phyloP scores from a whole-genome alignment of 305 asterid species.

The Plantago coronopus region DNA sequence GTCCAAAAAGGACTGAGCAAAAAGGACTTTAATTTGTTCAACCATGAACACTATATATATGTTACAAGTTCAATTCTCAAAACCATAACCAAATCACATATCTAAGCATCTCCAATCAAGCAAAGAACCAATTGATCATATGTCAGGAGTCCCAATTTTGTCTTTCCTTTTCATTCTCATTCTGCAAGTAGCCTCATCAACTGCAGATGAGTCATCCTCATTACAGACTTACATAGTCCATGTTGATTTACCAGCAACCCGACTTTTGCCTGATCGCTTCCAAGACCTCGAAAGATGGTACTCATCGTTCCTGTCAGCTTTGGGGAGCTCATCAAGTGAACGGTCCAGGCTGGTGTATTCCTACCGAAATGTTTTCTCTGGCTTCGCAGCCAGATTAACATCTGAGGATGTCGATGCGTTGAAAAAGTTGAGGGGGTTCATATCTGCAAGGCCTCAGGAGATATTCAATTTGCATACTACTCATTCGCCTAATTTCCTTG shows the following conservation, averaged over 20 bases:
- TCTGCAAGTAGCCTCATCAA: neutral
- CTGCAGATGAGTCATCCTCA: conserved; percentile 1
- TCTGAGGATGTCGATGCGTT: conserved; percentile 14
- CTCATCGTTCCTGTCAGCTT: conserved; percentile 15
- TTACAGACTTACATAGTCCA: conserved; percentile 20
- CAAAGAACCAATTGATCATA: neutral
- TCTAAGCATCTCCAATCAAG: neutral
- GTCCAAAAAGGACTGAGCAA: too few relatives aligned
- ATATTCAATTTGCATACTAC: conserved; percentile 20
- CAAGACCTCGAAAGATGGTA: conserved; percentile 21
- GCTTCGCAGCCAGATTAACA: conserved; percentile 22
- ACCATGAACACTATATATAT: neutral
- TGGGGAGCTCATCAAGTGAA: neutral
- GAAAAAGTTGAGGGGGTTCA: conserved; percentile 8
- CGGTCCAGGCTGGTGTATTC: conserved; percentile 11
- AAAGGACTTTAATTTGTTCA: too few relatives aligned
- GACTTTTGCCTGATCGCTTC: conserved; percentile 12
- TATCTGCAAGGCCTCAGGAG: conserved; percentile 16
- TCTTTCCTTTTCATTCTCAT: neutral
- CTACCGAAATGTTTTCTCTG: conserved; percentile 16
- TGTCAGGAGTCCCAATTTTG: neutral
- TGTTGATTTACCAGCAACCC: conserved; percentile 18
- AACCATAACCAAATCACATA: neutral
- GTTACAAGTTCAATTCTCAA: neutral
- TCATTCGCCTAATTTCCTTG: conserved; percentile 26